Evolutionary conservation across 768 basidiomycete genomes (phyloP).

Genomic region (Rhizopogon rudus): DNA sequence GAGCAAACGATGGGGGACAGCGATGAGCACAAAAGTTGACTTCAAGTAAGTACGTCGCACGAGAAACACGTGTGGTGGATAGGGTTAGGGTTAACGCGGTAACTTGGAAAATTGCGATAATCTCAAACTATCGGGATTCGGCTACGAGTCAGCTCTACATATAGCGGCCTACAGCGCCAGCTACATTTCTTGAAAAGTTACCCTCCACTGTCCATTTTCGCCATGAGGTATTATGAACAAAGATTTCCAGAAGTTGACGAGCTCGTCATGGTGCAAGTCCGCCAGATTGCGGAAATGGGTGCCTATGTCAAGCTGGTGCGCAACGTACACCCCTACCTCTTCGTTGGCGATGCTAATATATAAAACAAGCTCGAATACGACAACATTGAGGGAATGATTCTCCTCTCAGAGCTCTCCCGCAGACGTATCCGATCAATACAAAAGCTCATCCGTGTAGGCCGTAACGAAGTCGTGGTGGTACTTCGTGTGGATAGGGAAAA

Average conservation of each 20-base stretch:
- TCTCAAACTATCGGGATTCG: too few relatives aligned
- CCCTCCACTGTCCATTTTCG: neutral
- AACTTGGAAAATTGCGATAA: too few relatives aligned
- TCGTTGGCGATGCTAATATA: neutral
- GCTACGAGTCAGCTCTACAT: too few relatives aligned
- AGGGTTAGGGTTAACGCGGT: conserved; percentile 3
- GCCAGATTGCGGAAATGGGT: conserved; percentile 99
- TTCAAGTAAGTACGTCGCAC: neutral
- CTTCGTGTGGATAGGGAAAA: conserved; percentile 99
- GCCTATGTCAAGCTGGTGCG: conserved; percentile 96
- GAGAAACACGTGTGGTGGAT: conserved; percentile 4
- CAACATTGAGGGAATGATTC: conserved; percentile 99
- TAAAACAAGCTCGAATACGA: conserved; percentile 87
- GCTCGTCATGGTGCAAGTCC: conserved; percentile 99
- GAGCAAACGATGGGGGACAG: neutral
- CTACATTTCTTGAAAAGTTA: neutral
- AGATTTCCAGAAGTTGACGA: conserved; percentile 96
- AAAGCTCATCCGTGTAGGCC: conserved; percentile 94
- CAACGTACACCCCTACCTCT: conserved; percentile 5
- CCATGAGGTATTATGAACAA: conserved; percentile 91
- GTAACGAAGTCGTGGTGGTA: conserved; percentile 98
- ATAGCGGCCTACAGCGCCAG: neutral
- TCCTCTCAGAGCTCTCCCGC: conserved; percentile 95
- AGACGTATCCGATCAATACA: conserved; percentile 96
- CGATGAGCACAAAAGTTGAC: neutral